These are phyloP conservation scores for Brassica cretica DNA, from an alignment of 345 rosid species.

Conservation along the genomic window DNA sequence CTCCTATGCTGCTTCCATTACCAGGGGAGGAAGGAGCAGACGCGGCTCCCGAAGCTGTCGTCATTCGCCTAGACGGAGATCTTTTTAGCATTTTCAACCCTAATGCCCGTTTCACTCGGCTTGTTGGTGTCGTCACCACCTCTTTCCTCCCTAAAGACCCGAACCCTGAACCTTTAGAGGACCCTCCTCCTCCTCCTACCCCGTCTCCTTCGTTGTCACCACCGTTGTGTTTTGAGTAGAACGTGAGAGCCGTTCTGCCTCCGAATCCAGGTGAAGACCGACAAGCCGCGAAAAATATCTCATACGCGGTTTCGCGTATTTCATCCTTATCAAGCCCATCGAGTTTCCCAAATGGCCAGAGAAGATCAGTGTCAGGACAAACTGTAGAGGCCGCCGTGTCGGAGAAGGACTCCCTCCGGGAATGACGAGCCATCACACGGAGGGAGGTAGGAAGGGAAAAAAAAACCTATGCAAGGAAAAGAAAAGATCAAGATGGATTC, in stretches of 20 bases:
- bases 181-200: slow-evolving; percentile 41
- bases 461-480: background rate
- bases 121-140: slow-evolving; percentile 68
- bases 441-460: slow-evolving; percentile 12
- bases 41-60: slow-evolving; percentile 32
- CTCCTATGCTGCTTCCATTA: slow-evolving; percentile 33
- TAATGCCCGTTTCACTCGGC: slow-evolving; percentile 67
- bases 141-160: slow-evolving; percentile 46
- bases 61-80: slow-evolving; percentile 72
- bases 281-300: slow-evolving; percentile 81
- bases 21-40: slow-evolving; percentile 61
- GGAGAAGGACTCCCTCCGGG: slow-evolving; percentile 52
- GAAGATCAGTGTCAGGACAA: slow-evolving; percentile 47
- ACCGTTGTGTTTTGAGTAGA: slow-evolving; percentile 53
- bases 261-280: slow-evolving; percentile 89
- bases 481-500: background rate
- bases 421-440: slow-evolving; percentile 46
- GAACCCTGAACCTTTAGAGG: slow-evolving; percentile 27
- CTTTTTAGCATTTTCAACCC: slow-evolving; percentile 76
- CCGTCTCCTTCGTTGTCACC: slow-evolving; percentile 42
- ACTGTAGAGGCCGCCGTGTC: slow-evolving; percentile 20
- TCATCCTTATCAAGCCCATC: slow-evolving; percentile 59
- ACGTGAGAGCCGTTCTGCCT: slow-evolving; percentile 62
- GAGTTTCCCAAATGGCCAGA: slow-evolving; percentile 75
- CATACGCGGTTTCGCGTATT: slow-evolving; percentile 79